Percentiles rank a stretch among this genome's conserved stretches.
These are phyloP conservation scores for Penicillium griseofulvum DNA, from an alignment of 2,329 filamentous ascomycete species.

Conservation along the genomic window DNA sequence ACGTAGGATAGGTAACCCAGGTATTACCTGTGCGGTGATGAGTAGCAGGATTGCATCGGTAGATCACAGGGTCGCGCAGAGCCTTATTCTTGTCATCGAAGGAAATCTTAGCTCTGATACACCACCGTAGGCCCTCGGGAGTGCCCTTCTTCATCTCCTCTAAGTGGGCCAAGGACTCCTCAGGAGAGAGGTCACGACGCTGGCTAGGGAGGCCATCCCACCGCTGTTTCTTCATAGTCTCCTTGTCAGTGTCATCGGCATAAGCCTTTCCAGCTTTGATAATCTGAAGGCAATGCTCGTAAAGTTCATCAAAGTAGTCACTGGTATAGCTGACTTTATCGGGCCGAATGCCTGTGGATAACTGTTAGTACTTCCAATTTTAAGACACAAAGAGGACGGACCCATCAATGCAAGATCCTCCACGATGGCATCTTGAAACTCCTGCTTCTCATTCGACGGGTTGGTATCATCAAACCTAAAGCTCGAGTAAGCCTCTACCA, in stretches of 20 bases:
- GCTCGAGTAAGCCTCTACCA: background rate
- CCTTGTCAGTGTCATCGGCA: conserved; percentile 88
- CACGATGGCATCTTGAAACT: conserved; percentile 90
- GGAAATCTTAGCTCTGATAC: conserved; percentile 91
- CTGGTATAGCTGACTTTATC: conserved; percentile 86
- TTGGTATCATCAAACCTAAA: conserved; percentile 91
- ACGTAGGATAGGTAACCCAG: conserved; percentile 67
- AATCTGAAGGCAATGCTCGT: conserved; percentile 78
- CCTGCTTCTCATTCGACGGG: conserved; percentile 93
- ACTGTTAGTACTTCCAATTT: background rate
- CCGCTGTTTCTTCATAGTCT: conserved; percentile 81
- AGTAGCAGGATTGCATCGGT: conserved; percentile 75
- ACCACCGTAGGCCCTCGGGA: conserved; percentile 76
- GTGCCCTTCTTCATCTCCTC: conserved; percentile 90
- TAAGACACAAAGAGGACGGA: background rate
- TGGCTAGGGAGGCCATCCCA: conserved; percentile 82
- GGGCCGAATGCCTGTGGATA: conserved; percentile 65
- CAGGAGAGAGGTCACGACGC: conserved; percentile 71
- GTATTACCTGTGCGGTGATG: conserved; percentile 62
- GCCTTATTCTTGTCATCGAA: conserved; percentile 92
- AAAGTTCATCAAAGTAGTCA: conserved; percentile 91
- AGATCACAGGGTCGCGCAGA: conserved; percentile 94
- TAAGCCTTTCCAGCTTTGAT: conserved; percentile 88
- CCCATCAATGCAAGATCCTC: conserved; percentile 86
- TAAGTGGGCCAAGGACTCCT: conserved; percentile 82